These are phyloP conservation scores for Kokia cookei DNA, from an alignment of 441 rosid species.

Conservation along the genomic window DNA sequence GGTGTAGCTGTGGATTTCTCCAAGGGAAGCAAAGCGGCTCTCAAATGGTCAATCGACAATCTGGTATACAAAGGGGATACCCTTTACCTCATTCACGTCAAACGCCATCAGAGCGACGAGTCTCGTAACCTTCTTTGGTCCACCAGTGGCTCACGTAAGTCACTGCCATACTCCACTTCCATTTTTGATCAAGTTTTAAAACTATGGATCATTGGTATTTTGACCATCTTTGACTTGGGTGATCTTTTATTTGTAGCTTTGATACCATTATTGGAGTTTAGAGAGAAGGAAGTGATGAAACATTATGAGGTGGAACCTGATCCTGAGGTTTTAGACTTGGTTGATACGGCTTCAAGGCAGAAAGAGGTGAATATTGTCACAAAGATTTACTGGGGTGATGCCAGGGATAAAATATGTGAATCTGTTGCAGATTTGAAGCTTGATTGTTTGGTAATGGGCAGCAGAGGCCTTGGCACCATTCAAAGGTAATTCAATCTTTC, in stretches of 20 bases:
- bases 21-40: slow-evolving; percentile 38
- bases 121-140: slow-evolving; percentile 44
- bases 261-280: slow-evolving; percentile 34
- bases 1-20: slow-evolving; percentile 44
- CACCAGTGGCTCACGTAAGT: slow-evolving; percentile 40
- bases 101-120: slow-evolving; percentile 26
- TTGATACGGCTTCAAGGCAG: slow-evolving; percentile 24
- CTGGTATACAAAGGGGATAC: slow-evolving; percentile 29
- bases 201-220: background rate
- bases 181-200: background rate
- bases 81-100: slow-evolving; percentile 32
- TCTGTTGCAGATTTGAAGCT: slow-evolving; percentile 30
- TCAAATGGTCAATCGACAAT: slow-evolving; percentile 34
- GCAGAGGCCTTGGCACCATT: slow-evolving; percentile 42
- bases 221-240: background rate
- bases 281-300: slow-evolving; percentile 25
- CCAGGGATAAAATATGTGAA: slow-evolving; percentile 31
- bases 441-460: slow-evolving; percentile 34
- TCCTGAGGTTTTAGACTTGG: slow-evolving; percentile 26
- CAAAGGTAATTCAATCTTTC: slow-evolving; percentile 18
- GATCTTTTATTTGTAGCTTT: slow-evolving; percentile 16
- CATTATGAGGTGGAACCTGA: slow-evolving; percentile 28
- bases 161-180: background rate
- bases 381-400: slow-evolving; percentile 41
- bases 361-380: slow-evolving; percentile 23